Evolutionary conservation across 805 yeast species (phyloP), one percentile per base, ranked within the genome.

Genomic region (Ogataea neopini): DNA sequence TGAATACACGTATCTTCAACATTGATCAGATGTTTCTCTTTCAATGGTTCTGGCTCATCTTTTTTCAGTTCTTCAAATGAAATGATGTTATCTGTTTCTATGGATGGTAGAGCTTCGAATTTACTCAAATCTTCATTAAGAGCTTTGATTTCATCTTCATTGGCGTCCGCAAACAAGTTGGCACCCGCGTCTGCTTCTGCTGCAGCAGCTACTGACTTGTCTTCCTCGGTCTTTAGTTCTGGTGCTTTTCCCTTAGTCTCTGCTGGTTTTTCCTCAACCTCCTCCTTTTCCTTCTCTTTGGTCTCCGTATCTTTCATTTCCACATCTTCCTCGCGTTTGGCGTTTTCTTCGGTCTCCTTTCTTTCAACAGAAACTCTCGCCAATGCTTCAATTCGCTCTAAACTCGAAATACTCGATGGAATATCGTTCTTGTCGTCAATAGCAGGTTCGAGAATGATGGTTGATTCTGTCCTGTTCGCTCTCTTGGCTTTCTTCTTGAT

Each of bases 41-140:
- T 58, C 28, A 63, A 39, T 29, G 69, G 68, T 26, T 62, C 61
- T 9, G 66, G 68, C 32, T 64, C 67, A 23, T 54, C 58, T 32
- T 62, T 57, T 45, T 53, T 46, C 35, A 60, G 45, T 30, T 51
- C 55, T 20, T 57, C 59, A 42, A 56, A 56, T 4, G 61, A 56
- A 25, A 60, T 44, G 22, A 48, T 52, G 17, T 46, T 44, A 26
- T 53, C 56, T 10, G 50, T 43, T 14, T 56, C 58, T 3, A 54
- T 22, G 9, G 48, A 26, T 4, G 54, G 56, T 14, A 52, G 45
- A 4, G 54, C 51, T 15, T 46, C 53, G 8, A 55, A 37, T 42
- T 53, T 55, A 40, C 51, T 46, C 43, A 58, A 28, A 35, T 58
- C 59, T 28, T 56, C 60, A 44, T 58, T 54, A 33, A 58, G 48